Conservation (phyloP, 495 filamentous ascomycete genomes). For the Penicillium canescens region DNA sequence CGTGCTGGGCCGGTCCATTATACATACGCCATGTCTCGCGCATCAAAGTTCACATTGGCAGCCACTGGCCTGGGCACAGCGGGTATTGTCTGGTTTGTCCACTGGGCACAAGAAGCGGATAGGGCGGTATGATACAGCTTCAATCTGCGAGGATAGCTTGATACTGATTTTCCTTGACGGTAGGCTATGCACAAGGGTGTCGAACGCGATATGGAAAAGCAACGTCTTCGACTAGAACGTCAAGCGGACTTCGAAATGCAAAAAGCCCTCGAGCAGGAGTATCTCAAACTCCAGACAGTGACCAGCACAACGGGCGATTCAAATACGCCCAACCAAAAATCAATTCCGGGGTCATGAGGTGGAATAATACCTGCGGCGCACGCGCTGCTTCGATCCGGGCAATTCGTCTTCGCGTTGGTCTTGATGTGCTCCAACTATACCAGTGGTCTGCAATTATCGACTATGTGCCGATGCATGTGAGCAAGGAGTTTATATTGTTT, state of each 20-base stretch:
- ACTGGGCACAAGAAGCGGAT: slow-evolving; percentile 83
- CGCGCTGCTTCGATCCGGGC: background rate
- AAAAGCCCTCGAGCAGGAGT: slow-evolving; percentile 79
- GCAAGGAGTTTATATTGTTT: slow-evolving; percentile 2
- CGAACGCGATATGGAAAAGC: slow-evolving; percentile 91
- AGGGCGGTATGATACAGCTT: slow-evolving; percentile 63
- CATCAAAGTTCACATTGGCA: slow-evolving; percentile 81
- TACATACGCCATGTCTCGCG: slow-evolving; percentile 69
- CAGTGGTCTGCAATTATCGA: background rate
- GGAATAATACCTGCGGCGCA: background rate
- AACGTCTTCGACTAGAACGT: slow-evolving; percentile 81
- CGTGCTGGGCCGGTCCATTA: background rate
- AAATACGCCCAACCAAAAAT: slow-evolving; percentile 14
- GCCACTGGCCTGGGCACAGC: slow-evolving; percentile 74
- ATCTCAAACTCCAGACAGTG: slow-evolving; percentile 80
- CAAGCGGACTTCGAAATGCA: slow-evolving; percentile 95
- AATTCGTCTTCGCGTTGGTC: background rate
- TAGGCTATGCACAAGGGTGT: slow-evolving; percentile 97
- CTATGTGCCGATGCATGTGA: slow-evolving; percentile 1
- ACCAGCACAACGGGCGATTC: slow-evolving; percentile 31
- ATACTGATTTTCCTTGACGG: slow-evolving; percentile 11
- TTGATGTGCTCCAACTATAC: background rate
- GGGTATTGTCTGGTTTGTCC: slow-evolving; percentile 81
- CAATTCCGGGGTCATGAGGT: slow-evolving; percentile 20
- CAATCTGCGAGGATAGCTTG: background rate